Conservation (phyloP, 768 basidiomycete species). For the Hydnomerulius pinastri region DNA sequence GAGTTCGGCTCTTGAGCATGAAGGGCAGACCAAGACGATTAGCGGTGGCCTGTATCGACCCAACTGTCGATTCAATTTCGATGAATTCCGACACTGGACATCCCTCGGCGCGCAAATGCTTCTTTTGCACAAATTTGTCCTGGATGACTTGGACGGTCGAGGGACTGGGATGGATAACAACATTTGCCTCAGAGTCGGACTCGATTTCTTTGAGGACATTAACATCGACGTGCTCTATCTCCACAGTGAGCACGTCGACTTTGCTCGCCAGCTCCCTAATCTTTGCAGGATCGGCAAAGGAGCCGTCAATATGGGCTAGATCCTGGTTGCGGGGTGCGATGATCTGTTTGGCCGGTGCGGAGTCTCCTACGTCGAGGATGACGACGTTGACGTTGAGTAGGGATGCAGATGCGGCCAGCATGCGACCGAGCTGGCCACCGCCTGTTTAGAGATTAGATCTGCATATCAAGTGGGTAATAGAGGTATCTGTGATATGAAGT, state of each 20-base stretch:
- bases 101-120: conserved; percentile 49
- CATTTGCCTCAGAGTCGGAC: conserved; percentile 27
- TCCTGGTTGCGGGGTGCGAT: conserved; percentile 52
- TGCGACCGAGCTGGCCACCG: conserved; percentile 96
- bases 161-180: conserved; percentile 72
- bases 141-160: conserved; percentile 85
- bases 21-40: conserved; percentile 75
- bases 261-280: conserved; percentile 78
- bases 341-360: conserved; percentile 89
- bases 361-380: conserved; percentile 81
- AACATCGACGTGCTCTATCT: conserved; percentile 95
- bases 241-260: conserved; percentile 89
- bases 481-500: neutral
- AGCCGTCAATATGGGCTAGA: conserved; percentile 78
- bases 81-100: conserved; percentile 63
- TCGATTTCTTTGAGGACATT: conserved; percentile 57
- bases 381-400: conserved; percentile 81
- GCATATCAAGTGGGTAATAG: conserved; percentile 3
- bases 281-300: conserved; percentile 77
- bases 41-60: conserved; percentile 55
- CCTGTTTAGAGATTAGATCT: conserved; percentile 46
- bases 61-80: conserved; percentile 53
- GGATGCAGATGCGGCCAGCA: conserved; percentile 90
- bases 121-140: conserved; percentile 68
- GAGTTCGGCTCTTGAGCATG: conserved; percentile 94